Percentiles rank a stretch among this genome's conserved stretches.
These are phyloP conservation scores for Halophytophthora batemanensis DNA, from an alignment of 352 stramenopile species.

Conservation along the genomic window DNA sequence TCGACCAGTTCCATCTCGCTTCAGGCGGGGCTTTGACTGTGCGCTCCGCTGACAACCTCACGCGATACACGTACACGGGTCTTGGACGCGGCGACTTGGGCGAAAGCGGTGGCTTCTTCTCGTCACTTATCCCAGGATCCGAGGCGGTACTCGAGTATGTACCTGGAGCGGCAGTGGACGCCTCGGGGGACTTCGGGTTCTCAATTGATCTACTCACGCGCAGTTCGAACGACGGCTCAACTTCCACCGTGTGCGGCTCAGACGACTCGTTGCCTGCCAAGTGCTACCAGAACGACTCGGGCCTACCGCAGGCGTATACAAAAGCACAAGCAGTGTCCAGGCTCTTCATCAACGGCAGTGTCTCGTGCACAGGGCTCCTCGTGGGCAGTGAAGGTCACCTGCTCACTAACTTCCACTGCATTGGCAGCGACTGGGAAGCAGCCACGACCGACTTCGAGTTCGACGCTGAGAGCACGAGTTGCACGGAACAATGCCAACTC, in stretches of 20 bases:
- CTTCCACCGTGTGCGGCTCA: slow-evolving; percentile 24
- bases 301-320: slow-evolving; percentile 15
- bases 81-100: slow-evolving; percentile 27
- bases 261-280: slow-evolving; percentile 29
- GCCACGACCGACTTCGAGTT: slow-evolving; percentile 31
- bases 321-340: slow-evolving; percentile 32
- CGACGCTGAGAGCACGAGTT: slow-evolving; percentile 29
- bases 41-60: slow-evolving; percentile 14
- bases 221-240: slow-evolving; percentile 14
- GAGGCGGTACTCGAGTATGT: slow-evolving; percentile 29
- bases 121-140: slow-evolving; percentile 19
- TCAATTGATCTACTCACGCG: slow-evolving; percentile 31
- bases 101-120: slow-evolving; percentile 34
- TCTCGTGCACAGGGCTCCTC: slow-evolving; percentile 42
- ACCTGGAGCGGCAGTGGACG: slow-evolving; percentile 4
- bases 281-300: slow-evolving; percentile 29
- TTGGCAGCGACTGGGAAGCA: slow-evolving; percentile 17
- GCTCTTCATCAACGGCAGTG: slow-evolving; percentile 24
- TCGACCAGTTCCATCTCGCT: slow-evolving; percentile 31
- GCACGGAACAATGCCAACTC: slow-evolving; percentile 23
- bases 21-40: slow-evolving; percentile 28
- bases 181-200: slow-evolving; percentile 17
- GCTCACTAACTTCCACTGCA: slow-evolving; percentile 51
- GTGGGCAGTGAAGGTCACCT: slow-evolving; percentile 37
- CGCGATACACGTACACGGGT: slow-evolving; percentile 22